Evolutionary conservation across 2,329 filamentous ascomycete genomes (phyloP), one percentile per base, ranked within the genome.

Genomic region (Fusarium heterosporum): DNA sequence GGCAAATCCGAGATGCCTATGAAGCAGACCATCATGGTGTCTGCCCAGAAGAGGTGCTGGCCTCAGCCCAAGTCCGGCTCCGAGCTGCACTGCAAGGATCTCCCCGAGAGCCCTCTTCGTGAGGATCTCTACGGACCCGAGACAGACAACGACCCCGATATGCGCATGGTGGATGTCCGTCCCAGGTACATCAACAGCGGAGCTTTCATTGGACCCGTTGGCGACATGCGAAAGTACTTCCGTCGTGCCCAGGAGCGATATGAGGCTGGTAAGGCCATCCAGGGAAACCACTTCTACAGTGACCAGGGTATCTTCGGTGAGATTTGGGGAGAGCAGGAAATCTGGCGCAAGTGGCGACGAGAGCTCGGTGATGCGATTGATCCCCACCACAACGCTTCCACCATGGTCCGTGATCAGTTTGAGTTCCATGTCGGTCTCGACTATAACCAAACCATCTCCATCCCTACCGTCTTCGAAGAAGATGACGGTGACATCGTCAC

Each of bases 231-330:
- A 11, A 64, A 64, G 13, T 71, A 72, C 55, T 65, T 73, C 19
- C 66, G 68, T 16, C 68, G 70, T 3, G 67, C 55, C 3, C 57
- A 69, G 17, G 61, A 69, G 6, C 66, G 61, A 16, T 69, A 76
- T 39, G 63, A 66, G 12, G 55, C 54, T 17, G 57, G 53, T 16
- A 50, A 62, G 17, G 53, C 66, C 7, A 50, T 48, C 5, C 49
- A 57, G 2, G 58, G 65, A 7, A 43, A 41, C 3, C 22, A 63
- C 10, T 55, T 75, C 8, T 66, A 63, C 36, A 72, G 69, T 47
- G 75, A 77, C 13, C 75, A 77, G 28, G 73, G 70, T 11, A 41
- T 76, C 42, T 70, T 75, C 7, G 74, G 61, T 6, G 70, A 76
- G 34, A 66, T 77, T 10, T 72, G 73, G 28, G 73, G 68, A 11